Conservation (phyloP, 176 grass and related monocot genomes). For the Guadua angustifolia region DNA sequence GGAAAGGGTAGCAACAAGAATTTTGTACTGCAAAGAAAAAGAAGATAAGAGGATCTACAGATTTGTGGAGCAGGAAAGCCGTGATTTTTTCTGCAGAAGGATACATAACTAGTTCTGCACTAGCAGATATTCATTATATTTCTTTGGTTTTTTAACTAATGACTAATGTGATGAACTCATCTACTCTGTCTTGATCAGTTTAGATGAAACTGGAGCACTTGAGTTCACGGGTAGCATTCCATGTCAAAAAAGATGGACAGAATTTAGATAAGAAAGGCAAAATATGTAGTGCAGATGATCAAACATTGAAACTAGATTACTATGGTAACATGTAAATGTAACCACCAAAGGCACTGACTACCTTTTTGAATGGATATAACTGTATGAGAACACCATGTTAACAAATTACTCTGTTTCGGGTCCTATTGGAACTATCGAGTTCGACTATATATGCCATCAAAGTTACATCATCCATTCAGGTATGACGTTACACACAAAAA, state of each 20-base stretch:
- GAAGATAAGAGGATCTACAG: neutral
- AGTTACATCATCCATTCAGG: neutral
- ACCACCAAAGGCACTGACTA: neutral
- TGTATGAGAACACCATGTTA: neutral
- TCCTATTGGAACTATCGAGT: neutral
- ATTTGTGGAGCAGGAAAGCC: neutral
- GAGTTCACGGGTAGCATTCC: neutral
- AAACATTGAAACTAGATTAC: neutral
- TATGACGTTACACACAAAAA: neutral
- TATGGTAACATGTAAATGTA: neutral
- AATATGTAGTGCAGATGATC: neutral
- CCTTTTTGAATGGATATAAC: neutral
- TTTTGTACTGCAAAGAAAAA: neutral
- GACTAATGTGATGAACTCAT: neutral
- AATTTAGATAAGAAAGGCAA: neutral
- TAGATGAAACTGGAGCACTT: neutral
- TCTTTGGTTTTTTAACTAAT: neutral
- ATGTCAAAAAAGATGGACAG: neutral
- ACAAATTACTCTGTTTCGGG: neutral
- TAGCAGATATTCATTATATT: neutral
- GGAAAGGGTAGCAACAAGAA: slow-evolving; percentile 14
- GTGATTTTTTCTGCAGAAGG: neutral
- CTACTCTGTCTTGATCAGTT: neutral
- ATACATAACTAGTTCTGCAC: neutral
- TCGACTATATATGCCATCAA: neutral